Percentiles rank a stretch among this genome's conserved stretches.
These are phyloP conservation scores for Penicillium silybi DNA, from an alignment of 495 filamentous ascomycete genomes.

Conservation along the genomic window DNA sequence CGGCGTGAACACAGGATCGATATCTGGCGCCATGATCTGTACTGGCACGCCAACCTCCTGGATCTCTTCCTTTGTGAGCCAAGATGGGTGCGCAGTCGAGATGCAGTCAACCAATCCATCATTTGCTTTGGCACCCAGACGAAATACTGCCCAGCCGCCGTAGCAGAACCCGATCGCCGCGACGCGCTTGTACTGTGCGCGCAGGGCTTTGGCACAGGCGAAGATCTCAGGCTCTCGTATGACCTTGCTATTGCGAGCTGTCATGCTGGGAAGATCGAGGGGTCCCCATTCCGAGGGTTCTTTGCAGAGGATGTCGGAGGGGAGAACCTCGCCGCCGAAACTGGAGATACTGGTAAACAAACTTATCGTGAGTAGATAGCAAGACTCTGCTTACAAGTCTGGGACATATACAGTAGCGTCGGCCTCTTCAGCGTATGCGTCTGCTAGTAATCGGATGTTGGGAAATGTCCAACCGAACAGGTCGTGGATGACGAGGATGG, in stretches of 20 bases:
- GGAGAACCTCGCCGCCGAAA: constrained; percentile 34
- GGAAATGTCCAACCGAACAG: constrained; percentile 48
- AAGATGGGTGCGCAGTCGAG: constrained; percentile 50
- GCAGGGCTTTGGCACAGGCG: constrained; percentile 43
- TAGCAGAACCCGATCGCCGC: constrained; percentile 58
- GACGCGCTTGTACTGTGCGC: constrained; percentile 35
- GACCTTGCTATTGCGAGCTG: constrained; percentile 36
- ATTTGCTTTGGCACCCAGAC: constrained; percentile 21
- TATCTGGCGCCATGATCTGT: constrained; percentile 57
- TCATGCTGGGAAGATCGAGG: constrained; percentile 39
- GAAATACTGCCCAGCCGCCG: constrained; percentile 42
- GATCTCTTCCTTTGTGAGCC: constrained; percentile 48
- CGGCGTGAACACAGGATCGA: constrained; percentile 40
- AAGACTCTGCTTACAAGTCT: constrained; percentile 32
- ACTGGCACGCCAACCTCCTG: constrained; percentile 48
- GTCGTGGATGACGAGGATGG: constrained; percentile 46
- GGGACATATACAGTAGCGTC: constrained; percentile 49
- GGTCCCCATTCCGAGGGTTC: constrained; percentile 26
- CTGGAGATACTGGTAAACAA: constrained; percentile 2
- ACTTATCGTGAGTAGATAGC: neutral
- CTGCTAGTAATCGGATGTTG: constrained; percentile 46
- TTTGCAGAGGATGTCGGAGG: constrained; percentile 29
- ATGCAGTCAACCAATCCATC: constrained; percentile 51
- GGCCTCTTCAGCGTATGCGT: constrained; percentile 45
- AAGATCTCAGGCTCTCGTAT: constrained; percentile 52